These are phyloP conservation scores for Blumeria hordei DNA, from an alignment of 2,329 filamentous ascomycete genomes.

Conservation along the genomic window DNA sequence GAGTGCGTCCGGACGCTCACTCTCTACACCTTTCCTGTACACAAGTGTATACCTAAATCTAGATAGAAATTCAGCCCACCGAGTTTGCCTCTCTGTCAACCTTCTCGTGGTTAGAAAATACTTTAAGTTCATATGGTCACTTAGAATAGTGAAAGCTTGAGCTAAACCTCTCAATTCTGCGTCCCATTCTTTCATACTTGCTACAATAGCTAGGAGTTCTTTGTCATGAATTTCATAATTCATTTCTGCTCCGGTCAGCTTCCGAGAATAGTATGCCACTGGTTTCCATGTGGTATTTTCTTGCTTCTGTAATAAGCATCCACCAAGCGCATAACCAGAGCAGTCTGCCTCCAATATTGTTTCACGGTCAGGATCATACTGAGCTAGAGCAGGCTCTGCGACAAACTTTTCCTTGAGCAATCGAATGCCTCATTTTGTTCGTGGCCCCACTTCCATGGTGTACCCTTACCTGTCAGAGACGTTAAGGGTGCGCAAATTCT, in stretches of 20 bases:
- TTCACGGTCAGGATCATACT: neutral
- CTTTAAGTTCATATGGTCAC: conserved; percentile 1
- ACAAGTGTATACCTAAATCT: neutral
- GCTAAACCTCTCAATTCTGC: neutral
- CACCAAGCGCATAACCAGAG: neutral
- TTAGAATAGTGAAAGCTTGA: neutral
- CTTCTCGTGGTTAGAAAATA: conserved; percentile 1
- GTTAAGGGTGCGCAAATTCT: too few relatives aligned
- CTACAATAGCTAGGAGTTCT: neutral
- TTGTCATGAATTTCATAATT: conserved; percentile 1
- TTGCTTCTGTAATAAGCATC: neutral
- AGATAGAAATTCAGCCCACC: neutral
- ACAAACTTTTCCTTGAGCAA: neutral
- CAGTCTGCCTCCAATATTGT: neutral
- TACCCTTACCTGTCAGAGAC: too few relatives aligned
- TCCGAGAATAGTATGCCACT: neutral
- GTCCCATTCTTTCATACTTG: neutral
- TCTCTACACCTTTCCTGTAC: neutral
- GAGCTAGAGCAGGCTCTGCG: neutral
- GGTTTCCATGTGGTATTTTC: neutral
- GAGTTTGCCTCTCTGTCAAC: neutral
- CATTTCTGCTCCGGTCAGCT: neutral
- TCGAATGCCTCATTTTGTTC: too few relatives aligned
- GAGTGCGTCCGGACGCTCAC: neutral
- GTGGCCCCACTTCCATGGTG: too few relatives aligned